phyloP scores from a whole-genome alignment of 805 yeast genomes.

The Saturnispora galanensis region DNA sequence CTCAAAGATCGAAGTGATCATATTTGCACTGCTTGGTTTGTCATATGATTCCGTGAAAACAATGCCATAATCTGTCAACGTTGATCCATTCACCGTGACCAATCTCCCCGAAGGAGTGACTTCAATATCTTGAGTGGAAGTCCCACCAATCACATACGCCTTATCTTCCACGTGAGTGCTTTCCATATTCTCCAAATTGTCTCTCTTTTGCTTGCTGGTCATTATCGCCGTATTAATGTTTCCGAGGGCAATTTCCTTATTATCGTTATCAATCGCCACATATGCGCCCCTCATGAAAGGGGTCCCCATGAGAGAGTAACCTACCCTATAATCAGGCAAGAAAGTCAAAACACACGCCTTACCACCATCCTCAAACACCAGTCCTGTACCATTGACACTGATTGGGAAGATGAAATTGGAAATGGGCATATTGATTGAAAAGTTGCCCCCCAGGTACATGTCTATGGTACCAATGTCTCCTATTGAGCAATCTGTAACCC shows the following conservation, averaged over 20 bases:
- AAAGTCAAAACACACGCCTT: constrained; percentile 48
- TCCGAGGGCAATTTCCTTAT: constrained; percentile 39
- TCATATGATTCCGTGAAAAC: constrained; percentile 6
- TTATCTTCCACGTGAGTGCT: neutral
- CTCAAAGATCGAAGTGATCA: neutral
- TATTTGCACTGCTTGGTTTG: constrained; percentile 2
- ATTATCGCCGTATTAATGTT: constrained; percentile 32
- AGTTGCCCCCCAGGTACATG: constrained; percentile 40
- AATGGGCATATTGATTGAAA: constrained; percentile 41
- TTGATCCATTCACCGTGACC: constrained; percentile 3
- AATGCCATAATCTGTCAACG: constrained; percentile 3
- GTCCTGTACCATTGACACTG: constrained; percentile 23
- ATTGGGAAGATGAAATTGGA: constrained; percentile 36
- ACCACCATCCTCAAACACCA: constrained; percentile 44
- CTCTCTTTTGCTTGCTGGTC: neutral
- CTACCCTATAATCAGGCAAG: constrained; percentile 36
- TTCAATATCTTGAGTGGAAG: neutral
- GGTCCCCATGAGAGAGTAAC: constrained; percentile 48
- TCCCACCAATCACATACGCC: constrained; percentile 1
- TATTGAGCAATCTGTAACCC: constrained; percentile 58
- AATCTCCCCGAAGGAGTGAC: neutral
- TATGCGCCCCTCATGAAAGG: constrained; percentile 45
- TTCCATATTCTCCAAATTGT: no score
- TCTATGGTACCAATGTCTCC: constrained; percentile 40
- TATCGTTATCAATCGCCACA: constrained; percentile 57